Base-by-base conservation (phyloP, 1,139 yeast genomes). In the Candida albicans region DNA sequence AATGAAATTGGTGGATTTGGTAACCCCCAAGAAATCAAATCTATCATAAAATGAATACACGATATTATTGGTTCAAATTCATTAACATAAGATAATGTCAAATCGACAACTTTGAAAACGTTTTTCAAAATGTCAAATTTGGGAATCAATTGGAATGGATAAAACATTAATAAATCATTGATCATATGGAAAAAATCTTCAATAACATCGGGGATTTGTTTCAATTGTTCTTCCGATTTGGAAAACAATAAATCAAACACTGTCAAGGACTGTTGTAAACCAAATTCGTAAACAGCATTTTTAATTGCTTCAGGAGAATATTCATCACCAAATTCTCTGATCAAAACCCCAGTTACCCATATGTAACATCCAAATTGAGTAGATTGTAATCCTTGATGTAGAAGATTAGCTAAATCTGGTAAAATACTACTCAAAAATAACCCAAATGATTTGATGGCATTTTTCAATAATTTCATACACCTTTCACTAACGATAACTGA, bases 131-230 rank as follows among this genome's bases (percentile, higher is more conserved):
- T 61, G 14, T 76, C 80, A n/a, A 73, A 68, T 40, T 81, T 71
- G 10, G 74, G 65, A 13, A 88, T 75, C 45, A 87, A 75, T 53
- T 81, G 74, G 44, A 77, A 71, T 1, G 97, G 96, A 60, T 76
- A 87, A 60, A 79, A 88, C 84, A 86, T 84, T 44, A 89, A 66
- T 40, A 90, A 70, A 59, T 93, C 98, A 49, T 79, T 75, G 66
- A 84, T 73, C 85, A 91, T 84, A 47, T 95, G 75, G 74, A 85
- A 90, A 59, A 86, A 91, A 68, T 91, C 97, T 62, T 91, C 96
- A 43, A 91, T 71, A 31, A 88, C 75, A 60, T 89, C 96, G 12
- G 93, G 87, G 33, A 76, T 76, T 51, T 71, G 76, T 42, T 67
- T 67, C 45, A 68, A 28, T 28, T 52, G 53, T 18, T 60, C 61